Evolutionary conservation across 2,329 filamentous ascomycete species (phyloP).

Genomic region (Reticulascus tulasneorum): DNA sequence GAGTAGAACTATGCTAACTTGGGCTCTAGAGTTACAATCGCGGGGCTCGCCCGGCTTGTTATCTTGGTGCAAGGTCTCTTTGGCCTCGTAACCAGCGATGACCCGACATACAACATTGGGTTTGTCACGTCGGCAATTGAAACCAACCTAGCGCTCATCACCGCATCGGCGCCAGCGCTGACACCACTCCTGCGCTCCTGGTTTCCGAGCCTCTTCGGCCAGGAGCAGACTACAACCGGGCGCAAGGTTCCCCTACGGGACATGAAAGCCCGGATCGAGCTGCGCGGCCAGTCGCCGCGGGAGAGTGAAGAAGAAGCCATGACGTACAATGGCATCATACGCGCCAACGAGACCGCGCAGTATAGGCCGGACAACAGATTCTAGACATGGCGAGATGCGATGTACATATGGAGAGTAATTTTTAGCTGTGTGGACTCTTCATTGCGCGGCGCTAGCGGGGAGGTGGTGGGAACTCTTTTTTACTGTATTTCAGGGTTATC

Average conservation of each 20-base stretch:
- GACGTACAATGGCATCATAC: conserved; percentile 34
- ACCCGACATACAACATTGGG: conserved; percentile 24
- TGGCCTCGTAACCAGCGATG: conserved; percentile 10
- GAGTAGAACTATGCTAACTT: too few species aligned
- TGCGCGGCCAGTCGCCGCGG: conserved; percentile 27
- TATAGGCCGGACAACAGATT: too few species aligned
- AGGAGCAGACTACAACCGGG: not conserved
- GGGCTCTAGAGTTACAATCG: too few species aligned
- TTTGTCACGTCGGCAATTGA: conserved; percentile 28
- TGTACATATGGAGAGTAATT: too few species aligned
- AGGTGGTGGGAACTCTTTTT: too few species aligned
- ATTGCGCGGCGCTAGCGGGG: too few species aligned
- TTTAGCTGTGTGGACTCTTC: too few species aligned
- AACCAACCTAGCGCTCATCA: conserved; percentile 33
- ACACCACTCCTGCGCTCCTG: conserved; percentile 29
- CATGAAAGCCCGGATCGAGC: conserved; percentile 27
- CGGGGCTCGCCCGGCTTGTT: too few species aligned
- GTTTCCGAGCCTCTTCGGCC: conserved; percentile 19
- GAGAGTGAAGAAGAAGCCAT: conserved; percentile 36
- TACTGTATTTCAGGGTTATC: too few species aligned
- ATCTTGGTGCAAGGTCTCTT: conserved; percentile 7
- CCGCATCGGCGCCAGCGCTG: conserved; percentile 32
- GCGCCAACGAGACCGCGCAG: too few species aligned
- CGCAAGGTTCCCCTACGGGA: conserved; percentile 15
- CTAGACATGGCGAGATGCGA: too few species aligned